These are phyloP conservation scores for Taxawa tesnikishii DNA, from an alignment of 2,329 filamentous ascomycete genomes.

Conservation along the genomic window DNA sequence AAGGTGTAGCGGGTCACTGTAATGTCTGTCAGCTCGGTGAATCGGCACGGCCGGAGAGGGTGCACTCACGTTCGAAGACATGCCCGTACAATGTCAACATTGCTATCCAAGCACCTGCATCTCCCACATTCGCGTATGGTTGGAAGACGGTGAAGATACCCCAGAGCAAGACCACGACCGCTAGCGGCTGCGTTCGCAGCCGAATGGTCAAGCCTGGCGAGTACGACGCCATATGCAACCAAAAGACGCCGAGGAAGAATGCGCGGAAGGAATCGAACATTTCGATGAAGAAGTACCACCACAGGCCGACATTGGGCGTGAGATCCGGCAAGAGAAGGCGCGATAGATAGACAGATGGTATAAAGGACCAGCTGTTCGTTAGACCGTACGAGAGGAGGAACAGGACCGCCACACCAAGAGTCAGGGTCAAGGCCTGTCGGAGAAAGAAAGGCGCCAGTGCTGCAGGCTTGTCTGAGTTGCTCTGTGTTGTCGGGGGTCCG, in stretches of 20 bases:
- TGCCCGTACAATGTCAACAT: conserved; percentile 81
- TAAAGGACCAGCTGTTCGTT: conserved; percentile 76
- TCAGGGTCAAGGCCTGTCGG: conserved; percentile 45
- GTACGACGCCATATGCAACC: conserved; percentile 87
- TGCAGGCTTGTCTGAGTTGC: conserved; percentile 8
- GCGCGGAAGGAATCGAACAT: conserved; percentile 98
- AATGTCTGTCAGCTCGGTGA: conserved; percentile 15
- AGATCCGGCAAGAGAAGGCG: conserved; percentile 84
- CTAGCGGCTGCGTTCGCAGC: conserved; percentile 73
- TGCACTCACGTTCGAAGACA: conserved; percentile 60
- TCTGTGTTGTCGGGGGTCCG: too few species aligned
- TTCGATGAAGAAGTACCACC: conserved; percentile 99
- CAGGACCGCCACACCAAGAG: conserved; percentile 45
- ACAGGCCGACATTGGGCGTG: conserved; percentile 87
- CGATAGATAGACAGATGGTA: conserved; percentile 82
- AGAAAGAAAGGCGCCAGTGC: conserved; percentile 16
- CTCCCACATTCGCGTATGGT: conserved; percentile 87
- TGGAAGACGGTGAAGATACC: conserved; percentile 94
- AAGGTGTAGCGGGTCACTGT: conserved; percentile 87
- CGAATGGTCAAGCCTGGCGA: conserved; percentile 76
- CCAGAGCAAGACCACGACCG: conserved; percentile 69
- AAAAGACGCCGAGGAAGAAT: conserved; percentile 97
- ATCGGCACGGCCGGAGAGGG: neutral
- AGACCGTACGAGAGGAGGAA: conserved; percentile 61
- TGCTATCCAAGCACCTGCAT: conserved; percentile 75